A percentile compares a stretch with the other conserved stretches of the same genome.
Conservation (phyloP, 2,329 filamentous ascomycete species). For the Fusarium sp. region DNA sequence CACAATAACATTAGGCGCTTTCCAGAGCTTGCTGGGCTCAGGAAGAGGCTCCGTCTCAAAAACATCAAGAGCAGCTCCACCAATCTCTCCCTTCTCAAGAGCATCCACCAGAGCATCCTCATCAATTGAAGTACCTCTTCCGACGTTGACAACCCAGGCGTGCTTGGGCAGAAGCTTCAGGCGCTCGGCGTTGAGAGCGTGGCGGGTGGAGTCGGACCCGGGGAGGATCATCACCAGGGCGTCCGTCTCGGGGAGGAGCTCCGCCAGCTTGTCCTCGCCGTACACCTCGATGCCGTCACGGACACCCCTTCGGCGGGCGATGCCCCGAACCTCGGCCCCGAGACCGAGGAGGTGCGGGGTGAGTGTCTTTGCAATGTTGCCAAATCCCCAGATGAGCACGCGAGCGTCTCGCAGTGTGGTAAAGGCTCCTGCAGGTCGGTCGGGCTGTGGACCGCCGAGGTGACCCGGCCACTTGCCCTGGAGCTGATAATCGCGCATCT, state of each 20-base stretch:
- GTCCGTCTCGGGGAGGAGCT: conserved; percentile 64
- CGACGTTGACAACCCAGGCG: conserved; percentile 63
- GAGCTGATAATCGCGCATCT: conserved; percentile 69
- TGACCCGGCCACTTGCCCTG: conserved; percentile 66
- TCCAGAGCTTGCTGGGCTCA: conserved; percentile 56
- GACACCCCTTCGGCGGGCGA: conserved; percentile 65
- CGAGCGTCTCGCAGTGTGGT: conserved; percentile 66
- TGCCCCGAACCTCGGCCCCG: conserved; percentile 65
- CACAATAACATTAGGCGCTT: conserved; percentile 60
- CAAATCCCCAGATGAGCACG: conserved; percentile 69
- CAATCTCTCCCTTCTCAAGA: conserved; percentile 53
- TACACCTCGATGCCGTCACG: conserved; percentile 66
- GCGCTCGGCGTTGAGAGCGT: conserved; percentile 63
- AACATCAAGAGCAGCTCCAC: conserved; percentile 60
- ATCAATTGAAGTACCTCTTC: conserved; percentile 58
- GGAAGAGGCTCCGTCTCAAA: conserved; percentile 58
- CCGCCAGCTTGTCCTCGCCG: conserved; percentile 60
- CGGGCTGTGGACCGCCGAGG: conserved; percentile 67
- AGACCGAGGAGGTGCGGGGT: conserved; percentile 61
- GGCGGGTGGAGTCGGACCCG: conserved; percentile 61
- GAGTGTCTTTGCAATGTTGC: conserved; percentile 70
- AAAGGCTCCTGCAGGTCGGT: conserved; percentile 63
- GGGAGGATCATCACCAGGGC: conserved; percentile 73
- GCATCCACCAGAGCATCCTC: conserved; percentile 58
- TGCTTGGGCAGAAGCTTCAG: conserved; percentile 63